Evolutionary conservation across 495 filamentous ascomycete genomes (phyloP).

Genomic region (Penicillium herquei): DNA sequence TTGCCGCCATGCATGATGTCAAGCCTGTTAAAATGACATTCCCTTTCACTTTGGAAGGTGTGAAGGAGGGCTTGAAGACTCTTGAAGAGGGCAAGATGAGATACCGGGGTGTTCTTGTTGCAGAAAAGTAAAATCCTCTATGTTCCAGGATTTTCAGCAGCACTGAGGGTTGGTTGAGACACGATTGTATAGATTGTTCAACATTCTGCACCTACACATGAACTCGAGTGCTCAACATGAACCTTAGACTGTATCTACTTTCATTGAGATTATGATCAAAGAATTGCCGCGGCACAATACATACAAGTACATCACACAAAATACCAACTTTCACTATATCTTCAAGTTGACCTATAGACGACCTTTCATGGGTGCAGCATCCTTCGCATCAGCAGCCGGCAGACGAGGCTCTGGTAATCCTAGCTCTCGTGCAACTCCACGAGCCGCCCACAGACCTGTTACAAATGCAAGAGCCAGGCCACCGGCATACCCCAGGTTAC

Average conservation of each 20-base stretch:
- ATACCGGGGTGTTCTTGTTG: conserved; percentile 54
- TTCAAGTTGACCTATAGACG: neutral
- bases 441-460: conserved; percentile 25
- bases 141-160: no score
- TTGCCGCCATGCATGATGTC: conserved; percentile 54
- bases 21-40: conserved; percentile 56
- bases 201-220: neutral
- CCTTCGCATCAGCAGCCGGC: conserved; percentile 17
- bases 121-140: conserved; percentile 12
- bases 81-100: conserved; percentile 56
- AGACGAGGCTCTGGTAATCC: conserved; percentile 18
- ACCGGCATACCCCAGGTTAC: conserved; percentile 25
- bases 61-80: conserved; percentile 50
- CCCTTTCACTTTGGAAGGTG: conserved; percentile 54
- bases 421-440: conserved; percentile 14
- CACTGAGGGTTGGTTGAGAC: no score
- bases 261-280: no score
- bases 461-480: conserved; percentile 27
- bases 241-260: no score
- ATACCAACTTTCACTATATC: no score
- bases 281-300: no score
- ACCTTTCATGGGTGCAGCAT: conserved; percentile 7
- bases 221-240: no score
- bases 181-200: neutral
- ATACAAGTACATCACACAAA: no score